Evolutionary conservation across 352 stramenopile genomes (phyloP), one percentile per base, ranked within the genome.

Genomic region (Phytopythium montanum): DNA sequence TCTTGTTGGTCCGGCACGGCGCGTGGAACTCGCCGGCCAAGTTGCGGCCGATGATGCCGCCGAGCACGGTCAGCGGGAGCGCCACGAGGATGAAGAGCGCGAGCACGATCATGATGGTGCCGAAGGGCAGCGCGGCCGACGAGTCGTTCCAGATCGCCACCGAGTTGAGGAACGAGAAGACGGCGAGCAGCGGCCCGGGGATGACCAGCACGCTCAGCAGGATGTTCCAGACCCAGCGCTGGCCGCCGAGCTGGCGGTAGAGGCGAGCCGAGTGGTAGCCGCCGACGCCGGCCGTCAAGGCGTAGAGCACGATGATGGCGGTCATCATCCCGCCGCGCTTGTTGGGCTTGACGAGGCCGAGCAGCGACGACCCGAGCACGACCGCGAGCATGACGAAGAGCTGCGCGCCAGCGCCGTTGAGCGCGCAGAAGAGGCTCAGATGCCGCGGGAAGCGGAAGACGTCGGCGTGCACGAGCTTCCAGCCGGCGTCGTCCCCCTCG

Each of bases 381-480:
- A 89, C 82, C 29, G 97, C 81, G 16, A 95, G 86, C 61, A 96
- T 94, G n/a, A 95, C 77, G 44, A 98, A 95, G 19, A 99, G 76
- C 68, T 99, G 96, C 0, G 93, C 94, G 28, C 97, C 97, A 23
- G 94, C 88, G 59, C 97, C 97, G 39, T 87, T 90, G 19, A 98
- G 73, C 0, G 94, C 91, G 53, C 87, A 93, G 64, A 99, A 98
- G 9, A 99, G 53, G 36, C 76, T 96, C 46, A 96, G 69, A 39
- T 95, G 73, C 21, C 85, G 67, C n/a, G 96, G 96, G 67, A 97
- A 94, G 46, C 96, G 86, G 69, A 99, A 99, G 5, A 99, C 96
- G 64, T 99, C 95, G 14, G 92, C 96, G 59, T 99, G 94, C 62
- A 99, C 89, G 1, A 98, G 80, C 65, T 99, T 99, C 96, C 96